Evolutionary conservation across 2,329 filamentous ascomycete species (phyloP).

Genomic region (Diaporthe sp.): DNA sequence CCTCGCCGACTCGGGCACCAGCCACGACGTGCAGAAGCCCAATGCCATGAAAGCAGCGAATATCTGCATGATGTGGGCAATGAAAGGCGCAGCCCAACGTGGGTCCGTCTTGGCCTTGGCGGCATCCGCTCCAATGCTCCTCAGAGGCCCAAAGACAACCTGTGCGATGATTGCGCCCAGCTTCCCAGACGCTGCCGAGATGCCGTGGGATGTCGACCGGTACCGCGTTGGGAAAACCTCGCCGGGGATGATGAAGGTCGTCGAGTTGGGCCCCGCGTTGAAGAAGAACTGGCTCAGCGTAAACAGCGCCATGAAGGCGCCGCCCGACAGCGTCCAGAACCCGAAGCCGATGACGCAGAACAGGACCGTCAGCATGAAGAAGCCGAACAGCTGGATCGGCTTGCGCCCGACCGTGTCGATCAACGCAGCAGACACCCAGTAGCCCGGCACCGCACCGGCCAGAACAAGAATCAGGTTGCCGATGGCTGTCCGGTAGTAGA

Average conservation of each 20-base stretch:
- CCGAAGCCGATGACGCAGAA: conserved; percentile 75
- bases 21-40: conserved; percentile 76
- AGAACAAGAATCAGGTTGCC: conserved; percentile 85
- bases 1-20: conserved; percentile 83
- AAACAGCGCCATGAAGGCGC: conserved; percentile 69
- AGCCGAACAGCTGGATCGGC: conserved; percentile 79
- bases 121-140: conserved; percentile 56
- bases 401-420: conserved; percentile 83
- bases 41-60: conserved; percentile 82
- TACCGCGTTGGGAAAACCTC: conserved; percentile 71
- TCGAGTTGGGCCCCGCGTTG: conserved; percentile 71
- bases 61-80: conserved; percentile 84
- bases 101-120: conserved; percentile 60
- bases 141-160: conserved; percentile 69
- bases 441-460: conserved; percentile 84
- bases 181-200: conserved; percentile 65
- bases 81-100: conserved; percentile 61
- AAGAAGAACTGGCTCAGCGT: conserved; percentile 71
- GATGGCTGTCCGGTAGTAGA: conserved; percentile 80
- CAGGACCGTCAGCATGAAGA: conserved; percentile 71
- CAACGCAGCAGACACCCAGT: conserved; percentile 81
- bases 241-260: conserved; percentile 70
- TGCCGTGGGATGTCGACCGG: conserved; percentile 70
- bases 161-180: conserved; percentile 70
- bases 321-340: conserved; percentile 66